These are phyloP conservation scores for Pilasporangium apinafurcum DNA, from an alignment of 352 stramenopile species.

Conservation along the genomic window DNA sequence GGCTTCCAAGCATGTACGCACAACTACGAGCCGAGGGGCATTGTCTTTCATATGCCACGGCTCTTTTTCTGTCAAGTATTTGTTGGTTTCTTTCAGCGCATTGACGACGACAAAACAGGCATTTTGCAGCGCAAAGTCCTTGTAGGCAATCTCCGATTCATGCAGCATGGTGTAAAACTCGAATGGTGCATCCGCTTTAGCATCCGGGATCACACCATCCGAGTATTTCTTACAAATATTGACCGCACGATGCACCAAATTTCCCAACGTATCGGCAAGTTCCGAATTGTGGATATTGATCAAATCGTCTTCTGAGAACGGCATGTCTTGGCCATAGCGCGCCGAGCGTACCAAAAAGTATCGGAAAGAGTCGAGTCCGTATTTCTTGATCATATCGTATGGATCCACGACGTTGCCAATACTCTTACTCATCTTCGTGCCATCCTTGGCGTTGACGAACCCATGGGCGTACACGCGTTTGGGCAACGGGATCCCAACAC, in stretches of 20 bases:
- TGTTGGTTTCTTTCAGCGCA: conserved; percentile 93
- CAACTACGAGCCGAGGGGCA: conserved; percentile 83
- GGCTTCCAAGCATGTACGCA: conserved; percentile 95
- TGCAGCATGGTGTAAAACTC: conserved; percentile 82
- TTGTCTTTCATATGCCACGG: conserved; percentile 97
- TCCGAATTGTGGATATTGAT: conserved; percentile 98
- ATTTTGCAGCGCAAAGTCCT: conserved; percentile 89
- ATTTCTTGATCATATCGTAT: conserved; percentile 92
- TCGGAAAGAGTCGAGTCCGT: conserved; percentile 94
- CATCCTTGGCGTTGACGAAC: conserved; percentile 98
- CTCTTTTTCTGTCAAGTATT: conserved; percentile 96
- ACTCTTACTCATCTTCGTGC: conserved; percentile 99
- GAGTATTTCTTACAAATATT: conserved; percentile 97
- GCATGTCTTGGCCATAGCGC: conserved; percentile 95
- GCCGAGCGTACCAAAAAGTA: conserved; percentile 90
- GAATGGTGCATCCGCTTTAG: conserved; percentile 62
- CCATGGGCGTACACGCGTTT: conserved; percentile 96
- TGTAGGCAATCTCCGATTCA: conserved; percentile 87
- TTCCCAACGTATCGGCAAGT: conserved; percentile 89
- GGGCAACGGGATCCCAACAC: conserved; percentile 89
- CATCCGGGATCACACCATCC: conserved; percentile 71
- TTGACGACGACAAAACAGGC: conserved; percentile 88
- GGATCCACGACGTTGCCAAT: conserved; percentile 98
- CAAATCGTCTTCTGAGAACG: conserved; percentile 89
- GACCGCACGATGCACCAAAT: conserved; percentile 96